These are phyloP conservation scores for Saprolegnia parasitica DNA, from an alignment of 352 stramenopile species.

Conservation along the genomic window DNA sequence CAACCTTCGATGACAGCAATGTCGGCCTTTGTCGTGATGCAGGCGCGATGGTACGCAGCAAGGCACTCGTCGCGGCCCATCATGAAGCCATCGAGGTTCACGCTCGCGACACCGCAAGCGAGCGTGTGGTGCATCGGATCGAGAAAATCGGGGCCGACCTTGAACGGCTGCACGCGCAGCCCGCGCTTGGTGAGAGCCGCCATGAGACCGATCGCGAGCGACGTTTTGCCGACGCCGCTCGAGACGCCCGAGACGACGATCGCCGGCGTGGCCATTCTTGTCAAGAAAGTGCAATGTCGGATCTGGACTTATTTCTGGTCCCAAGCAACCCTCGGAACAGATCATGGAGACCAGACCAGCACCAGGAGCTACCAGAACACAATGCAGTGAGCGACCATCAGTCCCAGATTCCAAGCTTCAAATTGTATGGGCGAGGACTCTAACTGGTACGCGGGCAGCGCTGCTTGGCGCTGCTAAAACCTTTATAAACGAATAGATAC, in stretches of 20 bases:
- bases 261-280: background rate
- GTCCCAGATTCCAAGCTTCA: too few species aligned
- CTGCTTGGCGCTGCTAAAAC: too few species aligned
- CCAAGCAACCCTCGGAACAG: background rate
- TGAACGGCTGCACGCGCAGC: constrained; percentile 26
- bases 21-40: background rate
- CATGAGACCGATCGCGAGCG: constrained; percentile 27
- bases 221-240: constrained; percentile 28
- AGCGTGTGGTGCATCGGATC: constrained; percentile 27
- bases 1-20: constrained; percentile 26
- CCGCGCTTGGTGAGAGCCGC: constrained; percentile 14
- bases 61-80: constrained; percentile 19
- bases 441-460: too few species aligned
- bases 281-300: background rate
- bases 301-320: too few species aligned
- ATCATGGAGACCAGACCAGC: background rate
- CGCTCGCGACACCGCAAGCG: constrained; percentile 15
- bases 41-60: constrained; percentile 14
- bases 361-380: too few species aligned
- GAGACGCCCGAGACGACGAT: constrained; percentile 26
- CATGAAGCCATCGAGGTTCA: constrained; percentile 28
- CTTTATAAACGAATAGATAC: too few species aligned
- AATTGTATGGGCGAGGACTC: too few species aligned
- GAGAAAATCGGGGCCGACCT: constrained; percentile 27
- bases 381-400: too few species aligned